phyloP scores from a whole-genome alignment of 495 filamentous ascomycete species.

The Astrothelium macrocarpum region DNA sequence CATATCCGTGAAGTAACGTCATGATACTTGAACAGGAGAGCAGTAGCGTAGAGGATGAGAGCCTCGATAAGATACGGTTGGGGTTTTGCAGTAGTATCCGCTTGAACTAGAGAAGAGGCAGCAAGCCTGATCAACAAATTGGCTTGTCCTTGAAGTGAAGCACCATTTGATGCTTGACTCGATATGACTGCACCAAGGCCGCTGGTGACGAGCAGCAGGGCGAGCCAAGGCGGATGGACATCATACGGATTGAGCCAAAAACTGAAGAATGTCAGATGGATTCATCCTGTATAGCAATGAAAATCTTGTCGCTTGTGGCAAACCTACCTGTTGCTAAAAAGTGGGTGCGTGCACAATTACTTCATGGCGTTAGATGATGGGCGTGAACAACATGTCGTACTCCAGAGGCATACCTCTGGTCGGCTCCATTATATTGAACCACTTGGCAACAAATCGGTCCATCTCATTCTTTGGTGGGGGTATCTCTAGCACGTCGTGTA shows the following conservation, averaged over 20 bases:
- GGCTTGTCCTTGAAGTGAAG: background rate
- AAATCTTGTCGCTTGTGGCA: background rate
- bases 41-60: conserved; percentile 9
- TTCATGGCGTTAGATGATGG: background rate
- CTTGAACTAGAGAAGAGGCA: conserved; percentile 5
- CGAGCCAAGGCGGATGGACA: conserved; percentile 9
- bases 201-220: conserved; percentile 3
- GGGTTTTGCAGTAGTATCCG: conserved; percentile 5
- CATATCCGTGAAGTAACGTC: conserved; percentile 7
- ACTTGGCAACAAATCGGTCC: conserved; percentile 9
- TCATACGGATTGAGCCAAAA: conserved; percentile 5
- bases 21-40: conserved; percentile 4
- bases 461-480: conserved; percentile 5
- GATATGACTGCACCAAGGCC: conserved; percentile 3
- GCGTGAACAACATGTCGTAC: background rate
- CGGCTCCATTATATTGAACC: conserved; percentile 4
- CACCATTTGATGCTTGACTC: background rate
- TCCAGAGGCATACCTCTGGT: background rate
- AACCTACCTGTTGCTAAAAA: conserved; percentile 4
- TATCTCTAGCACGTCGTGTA: conserved; percentile 1
- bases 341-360: conserved; percentile 9
- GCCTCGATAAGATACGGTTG: conserved; percentile 11
- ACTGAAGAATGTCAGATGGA: background rate
- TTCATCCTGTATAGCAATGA: background rate
- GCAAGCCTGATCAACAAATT: conserved; percentile 4